phyloP scores from a whole-genome alignment of 192 early-diverging fungal species.

The Podila verticillata region DNA sequence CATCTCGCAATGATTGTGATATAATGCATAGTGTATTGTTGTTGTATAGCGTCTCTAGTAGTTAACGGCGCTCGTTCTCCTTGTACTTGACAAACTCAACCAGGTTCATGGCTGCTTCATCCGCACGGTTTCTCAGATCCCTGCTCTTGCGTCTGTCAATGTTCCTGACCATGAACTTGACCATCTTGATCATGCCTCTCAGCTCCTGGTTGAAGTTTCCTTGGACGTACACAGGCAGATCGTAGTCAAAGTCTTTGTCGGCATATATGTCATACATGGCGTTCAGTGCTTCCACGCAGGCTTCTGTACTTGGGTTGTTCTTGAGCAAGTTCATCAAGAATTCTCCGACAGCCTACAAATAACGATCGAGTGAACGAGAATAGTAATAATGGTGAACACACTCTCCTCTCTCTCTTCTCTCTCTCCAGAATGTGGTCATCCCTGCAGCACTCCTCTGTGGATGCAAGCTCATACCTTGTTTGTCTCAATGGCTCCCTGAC shows the following conservation, averaged over 20 bases:
- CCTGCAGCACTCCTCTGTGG: neutral
- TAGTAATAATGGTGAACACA: too few relatives aligned
- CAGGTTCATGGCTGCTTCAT: slow-evolving; percentile 84
- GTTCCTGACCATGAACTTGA: slow-evolving; percentile 61
- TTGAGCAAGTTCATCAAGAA: slow-evolving; percentile 67
- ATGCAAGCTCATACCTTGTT: slow-evolving; percentile 67
- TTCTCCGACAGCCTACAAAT: slow-evolving; percentile 65
- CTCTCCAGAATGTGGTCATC: too few relatives aligned
- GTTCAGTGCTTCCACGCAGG: slow-evolving; percentile 81
- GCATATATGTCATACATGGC: slow-evolving; percentile 90
- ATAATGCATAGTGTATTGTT: too few relatives aligned
- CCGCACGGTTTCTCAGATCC: slow-evolving; percentile 78
- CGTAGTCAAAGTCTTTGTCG: slow-evolving; percentile 85
- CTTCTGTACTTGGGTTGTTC: slow-evolving; percentile 52
- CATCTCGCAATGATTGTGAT: too few relatives aligned
- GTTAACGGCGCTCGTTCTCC: slow-evolving; percentile 70
- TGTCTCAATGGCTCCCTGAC: slow-evolving; percentile 69
- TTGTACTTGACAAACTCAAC: slow-evolving; percentile 92
- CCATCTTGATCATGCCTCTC: slow-evolving; percentile 56
- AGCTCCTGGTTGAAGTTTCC: slow-evolving; percentile 69
- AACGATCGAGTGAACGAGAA: neutral
- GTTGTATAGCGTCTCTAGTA: too few relatives aligned
- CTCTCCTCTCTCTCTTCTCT: too few relatives aligned
- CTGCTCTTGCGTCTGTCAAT: slow-evolving; percentile 78
- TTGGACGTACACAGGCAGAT: slow-evolving; percentile 84